phyloP scores from a whole-genome alignment of 352 stramenopile species.

The Phytophthora cajani region DNA sequence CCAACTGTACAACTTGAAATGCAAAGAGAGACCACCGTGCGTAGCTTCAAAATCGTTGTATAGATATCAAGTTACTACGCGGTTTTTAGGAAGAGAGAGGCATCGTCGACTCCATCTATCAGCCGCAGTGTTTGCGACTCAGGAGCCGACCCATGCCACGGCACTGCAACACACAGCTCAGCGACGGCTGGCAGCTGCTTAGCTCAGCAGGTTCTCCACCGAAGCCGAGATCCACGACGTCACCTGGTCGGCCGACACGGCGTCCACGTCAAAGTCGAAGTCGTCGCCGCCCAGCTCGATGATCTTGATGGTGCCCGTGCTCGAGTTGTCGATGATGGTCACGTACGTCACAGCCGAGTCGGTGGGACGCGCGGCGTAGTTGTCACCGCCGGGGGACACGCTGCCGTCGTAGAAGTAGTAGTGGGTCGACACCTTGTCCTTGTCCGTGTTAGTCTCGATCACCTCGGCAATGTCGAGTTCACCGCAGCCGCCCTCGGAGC shows the following conservation, averaged over 20 bases:
- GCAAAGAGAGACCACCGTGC: not conserved
- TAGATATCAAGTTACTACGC: constrained; percentile 28
- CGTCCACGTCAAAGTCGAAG: constrained; percentile 48
- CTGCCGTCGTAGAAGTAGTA: constrained; percentile 78
- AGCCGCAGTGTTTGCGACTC: not conserved
- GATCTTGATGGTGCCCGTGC: constrained; percentile 49
- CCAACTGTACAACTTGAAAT: not conserved
- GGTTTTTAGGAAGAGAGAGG: constrained; percentile 3
- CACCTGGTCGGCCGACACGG: constrained; percentile 39
- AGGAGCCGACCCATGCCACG: constrained; percentile 12
- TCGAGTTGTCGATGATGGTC: constrained; percentile 58
- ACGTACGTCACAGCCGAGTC: constrained; percentile 50
- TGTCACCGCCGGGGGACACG: constrained; percentile 49
- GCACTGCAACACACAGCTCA: constrained; percentile 19
- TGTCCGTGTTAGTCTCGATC: constrained; percentile 62
- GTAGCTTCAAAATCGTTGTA: constrained; percentile 20
- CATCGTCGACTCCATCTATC: constrained; percentile 25
- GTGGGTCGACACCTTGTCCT: constrained; percentile 72
- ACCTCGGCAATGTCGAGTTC: constrained; percentile 79
- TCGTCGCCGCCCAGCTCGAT: constrained; percentile 47
- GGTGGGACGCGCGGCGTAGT: constrained; percentile 44
- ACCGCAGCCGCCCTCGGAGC: constrained; percentile 61
- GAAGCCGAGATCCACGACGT: constrained; percentile 43
- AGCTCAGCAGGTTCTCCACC: constrained; percentile 47
- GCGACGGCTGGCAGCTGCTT: constrained; percentile 1